phyloP scores from a whole-genome alignment of 106 monocot genomes.

The Acanthochlamys bracteata region DNA sequence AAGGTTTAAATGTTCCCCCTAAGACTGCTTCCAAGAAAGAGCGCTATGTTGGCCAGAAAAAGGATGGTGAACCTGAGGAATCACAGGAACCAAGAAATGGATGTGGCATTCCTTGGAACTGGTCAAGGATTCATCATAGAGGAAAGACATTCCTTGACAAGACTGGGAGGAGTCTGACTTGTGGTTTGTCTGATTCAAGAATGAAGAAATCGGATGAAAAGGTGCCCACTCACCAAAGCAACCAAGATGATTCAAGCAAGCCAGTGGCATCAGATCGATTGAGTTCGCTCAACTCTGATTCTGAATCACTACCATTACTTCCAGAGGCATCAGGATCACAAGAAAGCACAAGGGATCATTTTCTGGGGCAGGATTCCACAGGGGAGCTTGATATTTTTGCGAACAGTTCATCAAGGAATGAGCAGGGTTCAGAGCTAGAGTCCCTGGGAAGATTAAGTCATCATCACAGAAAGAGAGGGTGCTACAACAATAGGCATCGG shows the following conservation, averaged over 20 bases:
- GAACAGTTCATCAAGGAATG: constrained; percentile 29
- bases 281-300: constrained; percentile 54
- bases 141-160: constrained; percentile 79
- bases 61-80: constrained; percentile 27
- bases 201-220: constrained; percentile 2
- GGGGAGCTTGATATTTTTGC: constrained; percentile 72
- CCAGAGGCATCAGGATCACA: constrained; percentile 48
- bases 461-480: constrained; percentile 1
- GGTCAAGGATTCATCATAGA: constrained; percentile 89
- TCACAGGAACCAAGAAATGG: constrained; percentile 44
- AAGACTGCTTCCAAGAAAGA: constrained; percentile 15
- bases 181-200: constrained; percentile 46
- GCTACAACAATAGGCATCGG: constrained; percentile 16
- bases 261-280: constrained; percentile 24
- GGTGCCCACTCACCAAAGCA: constrained; percentile 7
- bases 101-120: constrained; percentile 93
- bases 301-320: constrained; percentile 63
- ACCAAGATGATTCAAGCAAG: constrained; percentile 20
- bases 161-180: constrained; percentile 82
- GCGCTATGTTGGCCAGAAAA: constrained; percentile 12
- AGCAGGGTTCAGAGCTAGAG: constrained; percentile 18
- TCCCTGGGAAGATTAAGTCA: constrained; percentile 18
- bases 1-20: constrained; percentile 10
- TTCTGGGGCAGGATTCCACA: constrained; percentile 31
- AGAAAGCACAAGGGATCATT: constrained; percentile 19